Evolutionary conservation across 352 stramenopile species (phyloP).

Genomic region (Globisporangium rhizosaccharum): DNA sequence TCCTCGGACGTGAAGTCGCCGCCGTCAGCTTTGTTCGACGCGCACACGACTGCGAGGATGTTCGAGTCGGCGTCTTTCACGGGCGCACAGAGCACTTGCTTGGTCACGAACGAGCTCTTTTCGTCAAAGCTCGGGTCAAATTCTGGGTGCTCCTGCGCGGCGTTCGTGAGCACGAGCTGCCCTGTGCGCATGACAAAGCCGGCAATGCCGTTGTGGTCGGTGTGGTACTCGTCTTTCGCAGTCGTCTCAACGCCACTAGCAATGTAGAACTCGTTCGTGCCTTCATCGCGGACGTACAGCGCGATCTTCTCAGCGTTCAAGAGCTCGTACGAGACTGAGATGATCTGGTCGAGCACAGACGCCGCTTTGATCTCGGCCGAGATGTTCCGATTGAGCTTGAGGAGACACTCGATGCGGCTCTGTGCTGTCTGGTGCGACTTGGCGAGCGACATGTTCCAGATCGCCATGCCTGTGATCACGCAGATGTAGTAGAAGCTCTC

Average conservation of each 20-base stretch:
- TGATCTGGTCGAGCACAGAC: slow-evolving; percentile 56
- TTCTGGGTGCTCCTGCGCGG: slow-evolving; percentile 49
- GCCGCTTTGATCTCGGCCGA: slow-evolving; percentile 54
- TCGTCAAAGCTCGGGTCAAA: slow-evolving; percentile 65
- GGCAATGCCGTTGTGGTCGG: slow-evolving; percentile 61
- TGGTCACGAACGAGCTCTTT: slow-evolving; percentile 57
- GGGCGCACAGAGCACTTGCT: slow-evolving; percentile 53
- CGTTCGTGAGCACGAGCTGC: slow-evolving; percentile 64
- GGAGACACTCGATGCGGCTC: slow-evolving; percentile 57
- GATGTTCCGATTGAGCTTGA: slow-evolving; percentile 70
- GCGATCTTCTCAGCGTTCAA: slow-evolving; percentile 56
- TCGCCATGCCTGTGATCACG: slow-evolving; percentile 49
- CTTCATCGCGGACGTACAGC: slow-evolving; percentile 60
- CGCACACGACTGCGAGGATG: slow-evolving; percentile 59
- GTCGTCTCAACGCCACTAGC: slow-evolving; percentile 46
- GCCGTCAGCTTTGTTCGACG: slow-evolving; percentile 64
- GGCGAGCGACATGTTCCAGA: slow-evolving; percentile 64
- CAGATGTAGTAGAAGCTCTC: slow-evolving; percentile 35
- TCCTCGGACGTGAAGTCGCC: slow-evolving; percentile 65
- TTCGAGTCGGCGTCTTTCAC: slow-evolving; percentile 50
- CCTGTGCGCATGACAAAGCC: slow-evolving; percentile 58
- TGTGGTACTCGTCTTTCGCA: slow-evolving; percentile 53
- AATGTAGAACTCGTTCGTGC: slow-evolving; percentile 66
- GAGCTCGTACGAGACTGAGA: slow-evolving; percentile 65
- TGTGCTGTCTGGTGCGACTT: slow-evolving; percentile 58